Conservation (phyloP, 2,329 filamentous ascomycete species). For the Sclerotinia sclerotiorum region DNA sequence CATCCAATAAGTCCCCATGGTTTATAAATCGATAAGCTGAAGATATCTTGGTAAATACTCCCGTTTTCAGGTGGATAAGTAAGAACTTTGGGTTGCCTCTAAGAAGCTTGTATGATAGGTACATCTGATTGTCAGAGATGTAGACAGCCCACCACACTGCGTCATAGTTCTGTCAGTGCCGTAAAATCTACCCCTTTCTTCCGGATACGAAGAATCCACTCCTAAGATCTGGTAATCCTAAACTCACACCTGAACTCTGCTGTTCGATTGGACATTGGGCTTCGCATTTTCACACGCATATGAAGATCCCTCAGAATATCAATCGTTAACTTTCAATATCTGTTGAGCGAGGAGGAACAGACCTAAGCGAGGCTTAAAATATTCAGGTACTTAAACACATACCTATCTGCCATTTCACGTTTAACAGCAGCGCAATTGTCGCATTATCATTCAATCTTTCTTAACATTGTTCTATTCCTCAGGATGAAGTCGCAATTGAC, state of each 20-base stretch:
- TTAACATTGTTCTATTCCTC: background rate
- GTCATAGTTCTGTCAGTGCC: background rate
- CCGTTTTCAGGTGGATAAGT: background rate
- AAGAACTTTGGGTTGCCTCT: background rate
- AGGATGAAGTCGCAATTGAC: conserved; percentile 9
- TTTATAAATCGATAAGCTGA: background rate
- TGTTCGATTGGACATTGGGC: background rate
- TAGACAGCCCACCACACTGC: background rate
- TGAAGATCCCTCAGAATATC: background rate
- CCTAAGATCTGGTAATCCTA: background rate
- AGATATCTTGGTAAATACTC: background rate
- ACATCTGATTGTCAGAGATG: background rate
- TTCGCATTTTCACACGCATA: background rate
- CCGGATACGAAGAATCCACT: background rate
- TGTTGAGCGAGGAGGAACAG: background rate
- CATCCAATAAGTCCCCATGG: background rate
- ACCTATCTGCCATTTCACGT: background rate
- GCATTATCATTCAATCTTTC: background rate
- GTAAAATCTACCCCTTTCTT: background rate
- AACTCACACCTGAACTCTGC: background rate
- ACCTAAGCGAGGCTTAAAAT: background rate
- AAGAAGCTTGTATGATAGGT: background rate
- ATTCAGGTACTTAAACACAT: background rate
- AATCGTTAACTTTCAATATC: background rate
- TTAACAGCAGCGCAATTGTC: background rate